Conservation (phyloP, 1,139 yeast genomes). For the Suhomyces bribrorum region DNA sequence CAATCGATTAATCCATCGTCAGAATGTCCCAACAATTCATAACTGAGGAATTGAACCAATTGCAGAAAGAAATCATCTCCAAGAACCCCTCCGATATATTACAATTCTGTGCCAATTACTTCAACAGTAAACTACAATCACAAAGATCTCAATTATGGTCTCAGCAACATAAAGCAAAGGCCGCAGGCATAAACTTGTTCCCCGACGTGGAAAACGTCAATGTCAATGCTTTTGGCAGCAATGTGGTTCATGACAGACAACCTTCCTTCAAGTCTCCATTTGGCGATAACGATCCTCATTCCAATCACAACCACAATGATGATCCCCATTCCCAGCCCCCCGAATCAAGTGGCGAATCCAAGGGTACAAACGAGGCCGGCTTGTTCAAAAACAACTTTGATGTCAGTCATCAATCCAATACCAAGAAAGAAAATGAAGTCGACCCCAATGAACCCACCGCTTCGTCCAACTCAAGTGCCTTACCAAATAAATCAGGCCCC, state of each 20-base stretch:
- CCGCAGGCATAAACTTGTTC: constrained; percentile 55
- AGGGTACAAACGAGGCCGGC: constrained; percentile 21
- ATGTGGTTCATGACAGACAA: constrained; percentile 35
- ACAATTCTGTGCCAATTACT: constrained; percentile 76
- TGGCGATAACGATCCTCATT: constrained; percentile 63
- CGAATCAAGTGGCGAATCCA: constrained; percentile 8
- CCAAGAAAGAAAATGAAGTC: constrained; percentile 25
- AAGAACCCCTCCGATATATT: constrained; percentile 68
- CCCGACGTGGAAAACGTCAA: constrained; percentile 32
- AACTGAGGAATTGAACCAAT: constrained; percentile 56
- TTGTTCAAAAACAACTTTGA: constrained; percentile 50
- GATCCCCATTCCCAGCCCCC: constrained; percentile 19
- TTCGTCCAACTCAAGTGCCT: background rate
- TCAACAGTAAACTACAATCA: constrained; percentile 59
- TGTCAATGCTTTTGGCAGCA: constrained; percentile 24
- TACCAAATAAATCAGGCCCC: constrained; percentile 7
- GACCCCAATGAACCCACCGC: constrained; percentile 31
- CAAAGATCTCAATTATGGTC: constrained; percentile 60
- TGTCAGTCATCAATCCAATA: constrained; percentile 32
- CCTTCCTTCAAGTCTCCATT: constrained; percentile 67
- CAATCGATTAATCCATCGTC: background rate
- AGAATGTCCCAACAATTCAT: constrained; percentile 19
- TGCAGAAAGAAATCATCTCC: constrained; percentile 60
- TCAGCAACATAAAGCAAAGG: constrained; percentile 51
- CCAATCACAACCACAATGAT: constrained; percentile 32